Base-by-base conservation (phyloP, 2,329 filamentous ascomycete genomes). In the Colletotrichum tanaceti region DNA sequence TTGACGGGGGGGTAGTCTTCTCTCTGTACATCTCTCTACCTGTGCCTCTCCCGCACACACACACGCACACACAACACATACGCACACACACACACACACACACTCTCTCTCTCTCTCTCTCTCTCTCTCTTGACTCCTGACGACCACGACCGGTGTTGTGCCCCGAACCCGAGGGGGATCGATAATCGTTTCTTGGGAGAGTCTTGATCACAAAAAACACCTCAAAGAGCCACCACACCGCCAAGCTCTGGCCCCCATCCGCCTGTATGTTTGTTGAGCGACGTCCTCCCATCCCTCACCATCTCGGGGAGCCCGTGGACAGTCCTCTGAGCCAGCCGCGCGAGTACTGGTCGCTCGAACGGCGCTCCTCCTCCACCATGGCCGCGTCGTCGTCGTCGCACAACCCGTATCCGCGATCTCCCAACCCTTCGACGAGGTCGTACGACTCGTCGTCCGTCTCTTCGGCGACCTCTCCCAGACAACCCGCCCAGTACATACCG, bases 361-460 rank as follows among this genome's bases (percentile, higher is more conserved):
- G 55, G 47, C 59, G 59, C 52, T 70, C 55, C 52, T 70, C 55
- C 52, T 70, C 65, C 39, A 58, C 66, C 24, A 71, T 71, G 69
- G 69, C 69, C 41, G 66, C 69, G 35, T 71, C 68, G 65, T 81
- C 69, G 35, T 71, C 68, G 65, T 81, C 85, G 74, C 87, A 89
- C 80, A 87, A 84, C 76, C 79, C 83, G 58, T 89, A 87, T 77
- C 80, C 86, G 74, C 87, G 86, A 79, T 90, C 88, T 66, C 88
- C 88, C 70, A 89, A 89, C 77, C 83, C 82, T 70, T 89, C 87
- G 72, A 86, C 84, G 71, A 83, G 84, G 77, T 89, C 87, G 72
- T 90, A 88, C 83, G 87, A 89, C 79, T 89, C 87, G 68, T 89
- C 87, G 13, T 88, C 87, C 55, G 86, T 88, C 73, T 89, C 87